Evolutionary conservation across 164 flowering plant genomes (phyloP).

Genomic region (Tinospora cordifolia): DNA sequence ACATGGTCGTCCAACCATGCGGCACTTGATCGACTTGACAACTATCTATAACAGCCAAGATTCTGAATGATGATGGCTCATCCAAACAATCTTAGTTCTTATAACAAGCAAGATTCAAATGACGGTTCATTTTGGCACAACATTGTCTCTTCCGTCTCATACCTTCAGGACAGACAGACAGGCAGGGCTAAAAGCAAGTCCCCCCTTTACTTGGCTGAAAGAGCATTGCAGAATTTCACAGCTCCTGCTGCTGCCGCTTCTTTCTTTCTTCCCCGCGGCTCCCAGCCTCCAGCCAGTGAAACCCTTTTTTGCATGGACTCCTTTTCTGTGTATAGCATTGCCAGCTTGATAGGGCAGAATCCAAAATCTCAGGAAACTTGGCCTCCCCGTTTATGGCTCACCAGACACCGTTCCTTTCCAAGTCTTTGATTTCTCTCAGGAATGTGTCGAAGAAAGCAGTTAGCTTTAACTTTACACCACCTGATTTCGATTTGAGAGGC

Average conservation of each 20-base stretch:
- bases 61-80: neutral
- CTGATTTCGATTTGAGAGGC: too few relatives aligned
- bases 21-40: constrained; percentile 77
- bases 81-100: constrained; percentile 18
- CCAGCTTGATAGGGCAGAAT: too few relatives aligned
- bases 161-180: neutral
- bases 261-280: neutral
- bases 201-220: neutral
- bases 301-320: neutral
- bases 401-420: too few relatives aligned
- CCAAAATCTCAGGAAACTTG: too few relatives aligned
- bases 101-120: constrained; percentile 14
- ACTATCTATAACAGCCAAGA: constrained; percentile 25
- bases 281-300: too few relatives aligned
- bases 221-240: neutral
- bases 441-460: too few relatives aligned
- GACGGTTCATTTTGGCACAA: neutral
- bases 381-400: too few relatives aligned
- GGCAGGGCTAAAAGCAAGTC: neutral
- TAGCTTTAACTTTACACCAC: too few relatives aligned
- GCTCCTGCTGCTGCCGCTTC: neutral
- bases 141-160: neutral
- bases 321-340: too few relatives aligned
- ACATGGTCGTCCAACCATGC: constrained; percentile 99
- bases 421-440: too few relatives aligned